Percentiles rank a stretch among this genome's conserved stretches.
phyloP scores from a whole-genome alignment of 2,329 filamentous ascomycete genomes.

The Onygena corvina region DNA sequence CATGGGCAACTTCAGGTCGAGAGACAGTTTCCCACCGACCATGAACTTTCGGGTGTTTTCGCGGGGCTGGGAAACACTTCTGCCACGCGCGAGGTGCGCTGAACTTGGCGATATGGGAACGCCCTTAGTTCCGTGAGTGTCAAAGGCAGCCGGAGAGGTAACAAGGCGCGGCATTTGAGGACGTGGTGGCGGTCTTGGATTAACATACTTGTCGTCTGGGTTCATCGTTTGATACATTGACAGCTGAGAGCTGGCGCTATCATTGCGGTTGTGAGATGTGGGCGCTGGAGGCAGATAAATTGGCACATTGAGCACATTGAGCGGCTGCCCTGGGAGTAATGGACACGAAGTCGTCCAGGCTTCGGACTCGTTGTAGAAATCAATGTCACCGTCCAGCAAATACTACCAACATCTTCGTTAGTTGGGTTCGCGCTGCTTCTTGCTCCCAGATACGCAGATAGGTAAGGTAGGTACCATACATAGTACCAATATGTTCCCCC shows the following conservation, averaged over 20 bases:
- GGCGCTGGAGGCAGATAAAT: slow-evolving; percentile 44
- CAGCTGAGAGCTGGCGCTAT: slow-evolving; percentile 44
- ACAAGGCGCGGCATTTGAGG: slow-evolving; percentile 36
- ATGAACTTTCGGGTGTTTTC: slow-evolving; percentile 19
- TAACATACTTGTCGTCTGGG: slow-evolving; percentile 61
- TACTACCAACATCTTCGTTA: no score
- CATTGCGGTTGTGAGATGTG: slow-evolving; percentile 47
- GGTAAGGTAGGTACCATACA: slow-evolving; percentile 42
- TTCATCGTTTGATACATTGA: slow-evolving; percentile 62
- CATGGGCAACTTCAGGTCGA: slow-evolving; percentile 23
- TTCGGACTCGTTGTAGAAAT: slow-evolving; percentile 60
- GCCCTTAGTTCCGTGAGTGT: slow-evolving; percentile 6
- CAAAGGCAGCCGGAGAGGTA: slow-evolving; percentile 29
- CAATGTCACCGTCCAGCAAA: slow-evolving; percentile 63
- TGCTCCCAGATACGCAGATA: no score
- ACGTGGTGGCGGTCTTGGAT: slow-evolving; percentile 49
- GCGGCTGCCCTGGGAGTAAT: slow-evolving; percentile 71
- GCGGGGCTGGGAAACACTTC: slow-evolving; percentile 28
- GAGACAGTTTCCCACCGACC: slow-evolving; percentile 19
- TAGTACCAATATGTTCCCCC: slow-evolving; percentile 93
- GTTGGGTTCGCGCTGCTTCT: no score
- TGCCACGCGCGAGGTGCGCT: slow-evolving; percentile 19
- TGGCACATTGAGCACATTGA: slow-evolving; percentile 77
- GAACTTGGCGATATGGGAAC: slow-evolving; percentile 22
- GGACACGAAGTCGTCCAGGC: slow-evolving; percentile 71